Conservation (phyloP, 2,329 filamentous ascomycete genomes). For the Graphilbum ipis-grandicollis region DNA sequence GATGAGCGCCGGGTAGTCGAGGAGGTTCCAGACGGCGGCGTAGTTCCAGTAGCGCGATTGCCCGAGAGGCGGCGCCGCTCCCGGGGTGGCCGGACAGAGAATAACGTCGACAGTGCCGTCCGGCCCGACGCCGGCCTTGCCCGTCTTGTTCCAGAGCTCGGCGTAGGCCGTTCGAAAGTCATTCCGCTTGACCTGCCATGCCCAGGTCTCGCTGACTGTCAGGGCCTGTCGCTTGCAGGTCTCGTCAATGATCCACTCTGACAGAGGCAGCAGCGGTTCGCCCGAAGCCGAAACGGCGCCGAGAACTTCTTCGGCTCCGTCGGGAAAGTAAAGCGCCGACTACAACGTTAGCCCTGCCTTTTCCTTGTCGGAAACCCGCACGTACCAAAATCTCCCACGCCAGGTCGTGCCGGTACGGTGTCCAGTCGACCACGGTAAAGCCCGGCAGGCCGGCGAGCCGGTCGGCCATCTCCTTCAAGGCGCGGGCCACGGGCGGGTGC, state of each 20-base stretch:
- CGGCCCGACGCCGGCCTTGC: neutral
- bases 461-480: slow-evolving; percentile 30
- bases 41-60: slow-evolving; percentile 6
- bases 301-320: neutral
- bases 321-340: neutral
- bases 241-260: neutral
- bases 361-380: neutral
- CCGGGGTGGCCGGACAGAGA: slow-evolving; percentile 28
- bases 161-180: neutral
- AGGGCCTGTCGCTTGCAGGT: neutral
- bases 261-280: neutral
- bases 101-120: slow-evolving; percentile 29
- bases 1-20: slow-evolving; percentile 6
- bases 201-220: neutral
- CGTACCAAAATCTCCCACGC: neutral
- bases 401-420: neutral
- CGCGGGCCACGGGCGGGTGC: slow-evolving; percentile 41
- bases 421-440: slow-evolving; percentile 1
- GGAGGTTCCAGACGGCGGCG: slow-evolving; percentile 3
- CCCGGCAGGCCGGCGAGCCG: slow-evolving; percentile 5
- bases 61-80: slow-evolving; percentile 2
- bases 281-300: neutral
- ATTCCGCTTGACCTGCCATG: neutral
- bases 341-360: neutral
- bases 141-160: neutral